Evolutionary conservation across 768 basidiomycete genomes (phyloP).

Genomic region (Lactifluus echinatus): DNA sequence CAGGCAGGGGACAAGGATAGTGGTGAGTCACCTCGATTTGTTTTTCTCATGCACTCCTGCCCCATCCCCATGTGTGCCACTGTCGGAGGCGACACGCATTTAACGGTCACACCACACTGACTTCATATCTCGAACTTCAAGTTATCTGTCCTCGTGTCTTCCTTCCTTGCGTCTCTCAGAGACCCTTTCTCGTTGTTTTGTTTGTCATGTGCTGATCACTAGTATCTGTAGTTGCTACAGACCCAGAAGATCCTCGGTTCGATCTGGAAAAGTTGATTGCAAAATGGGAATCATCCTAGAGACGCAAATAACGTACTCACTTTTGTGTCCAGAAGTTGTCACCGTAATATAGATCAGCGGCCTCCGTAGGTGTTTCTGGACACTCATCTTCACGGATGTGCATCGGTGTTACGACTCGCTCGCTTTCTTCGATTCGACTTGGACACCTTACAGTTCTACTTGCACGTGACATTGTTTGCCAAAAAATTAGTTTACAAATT

Average conservation of each 20-base stretch:
- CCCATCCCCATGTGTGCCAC: neutral
- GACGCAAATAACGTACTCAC: slow-evolving; percentile 4
- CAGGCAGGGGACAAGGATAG: slow-evolving; percentile 45
- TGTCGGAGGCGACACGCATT: neutral
- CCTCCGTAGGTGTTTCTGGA: neutral
- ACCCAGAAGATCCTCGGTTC: slow-evolving; percentile 93
- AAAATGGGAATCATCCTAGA: slow-evolving; percentile 61
- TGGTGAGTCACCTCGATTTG: slow-evolving; percentile 37
- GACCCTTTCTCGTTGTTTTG: neutral
- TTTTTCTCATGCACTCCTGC: neutral
- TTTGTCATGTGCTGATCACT: neutral
- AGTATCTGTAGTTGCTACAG: slow-evolving; percentile 60
- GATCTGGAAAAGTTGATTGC: slow-evolving; percentile 87
- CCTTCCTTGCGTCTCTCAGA: neutral
- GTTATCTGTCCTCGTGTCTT: neutral
- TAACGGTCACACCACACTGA: neutral
- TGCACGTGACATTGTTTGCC: neutral
- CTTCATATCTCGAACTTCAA: neutral
- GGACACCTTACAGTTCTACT: neutral
- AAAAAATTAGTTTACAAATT: slow-evolving; percentile 5
- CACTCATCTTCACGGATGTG: neutral
- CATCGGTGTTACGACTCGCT: neutral
- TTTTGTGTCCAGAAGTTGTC: slow-evolving; percentile 6
- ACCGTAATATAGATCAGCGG: slow-evolving; percentile 16
- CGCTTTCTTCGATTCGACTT: neutral